phyloP scores from a whole-genome alignment of 2,329 filamentous ascomycete genomes.

The Aspergillus japonicus region DNA sequence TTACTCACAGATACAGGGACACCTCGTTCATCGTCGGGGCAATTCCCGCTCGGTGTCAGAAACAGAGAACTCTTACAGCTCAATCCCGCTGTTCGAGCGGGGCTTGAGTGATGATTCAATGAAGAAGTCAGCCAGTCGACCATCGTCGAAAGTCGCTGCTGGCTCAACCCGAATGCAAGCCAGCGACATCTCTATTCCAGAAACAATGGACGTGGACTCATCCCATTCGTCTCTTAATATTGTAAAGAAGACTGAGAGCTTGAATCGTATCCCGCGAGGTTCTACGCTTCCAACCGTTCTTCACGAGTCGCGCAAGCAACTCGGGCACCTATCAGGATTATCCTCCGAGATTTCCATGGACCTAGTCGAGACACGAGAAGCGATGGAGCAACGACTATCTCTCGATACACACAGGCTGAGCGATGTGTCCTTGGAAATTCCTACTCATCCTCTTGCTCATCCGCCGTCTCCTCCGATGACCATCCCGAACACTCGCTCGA shows the following conservation, averaged over 20 bases:
- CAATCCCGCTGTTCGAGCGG: constrained; percentile 72
- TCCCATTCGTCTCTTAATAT: constrained; percentile 52
- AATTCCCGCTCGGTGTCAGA: constrained; percentile 51
- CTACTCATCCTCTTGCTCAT: constrained; percentile 46
- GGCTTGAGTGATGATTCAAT: constrained; percentile 53
- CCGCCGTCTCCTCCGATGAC: constrained; percentile 49
- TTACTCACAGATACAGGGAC: constrained; percentile 29
- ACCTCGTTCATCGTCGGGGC: constrained; percentile 32
- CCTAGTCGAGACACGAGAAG: constrained; percentile 45
- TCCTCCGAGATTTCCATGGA: constrained; percentile 54
- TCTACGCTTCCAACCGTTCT: constrained; percentile 40
- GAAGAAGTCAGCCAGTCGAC: constrained; percentile 39
- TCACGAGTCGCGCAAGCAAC: constrained; percentile 42
- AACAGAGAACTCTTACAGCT: constrained; percentile 73
- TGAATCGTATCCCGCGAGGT: constrained; percentile 48
- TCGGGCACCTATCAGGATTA: constrained; percentile 54
- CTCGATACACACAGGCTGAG: constrained; percentile 33
- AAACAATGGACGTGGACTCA: constrained; percentile 35
- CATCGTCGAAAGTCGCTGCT: constrained; percentile 20
- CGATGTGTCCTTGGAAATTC: constrained; percentile 43
- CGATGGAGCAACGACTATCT: constrained; percentile 31
- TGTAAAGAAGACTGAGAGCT: constrained; percentile 52
- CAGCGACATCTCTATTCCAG: constrained; percentile 28
- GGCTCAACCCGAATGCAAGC: constrained; percentile 27
- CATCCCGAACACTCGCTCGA: constrained; percentile 38